These are phyloP conservation scores for Yamadazyma pseudoaaseri DNA, from an alignment of 1,139 yeast species.

Conservation along the genomic window DNA sequence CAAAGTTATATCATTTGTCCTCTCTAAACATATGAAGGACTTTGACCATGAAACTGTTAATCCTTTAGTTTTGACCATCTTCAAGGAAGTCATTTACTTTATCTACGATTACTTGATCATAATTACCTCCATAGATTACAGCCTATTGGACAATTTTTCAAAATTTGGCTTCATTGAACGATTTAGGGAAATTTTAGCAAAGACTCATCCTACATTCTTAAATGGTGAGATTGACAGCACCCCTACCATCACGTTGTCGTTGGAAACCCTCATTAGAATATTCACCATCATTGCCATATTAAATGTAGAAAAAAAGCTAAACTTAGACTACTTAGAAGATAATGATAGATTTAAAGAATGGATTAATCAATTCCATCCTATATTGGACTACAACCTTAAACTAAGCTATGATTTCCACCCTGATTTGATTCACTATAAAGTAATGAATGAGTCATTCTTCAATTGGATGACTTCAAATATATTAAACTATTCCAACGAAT, in stretches of 20 bases:
- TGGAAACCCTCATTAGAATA: slow-evolving; percentile 26
- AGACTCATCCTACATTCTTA: slow-evolving; percentile 21
- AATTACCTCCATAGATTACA: slow-evolving; percentile 3
- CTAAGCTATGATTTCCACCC: slow-evolving; percentile 28
- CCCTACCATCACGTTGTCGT: slow-evolving; percentile 27
- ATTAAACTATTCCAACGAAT: slow-evolving; percentile 12
- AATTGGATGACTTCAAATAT: slow-evolving; percentile 39
- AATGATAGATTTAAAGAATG: slow-evolving; percentile 8
- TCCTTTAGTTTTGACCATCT: slow-evolving; percentile 19
- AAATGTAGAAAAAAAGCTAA: slow-evolving; percentile 13
- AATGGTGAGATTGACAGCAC: slow-evolving; percentile 9
- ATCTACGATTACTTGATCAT: slow-evolving; percentile 18
- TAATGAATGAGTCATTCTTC: slow-evolving; percentile 35
- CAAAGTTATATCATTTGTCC: slow-evolving; percentile 16
- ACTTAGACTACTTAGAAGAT: slow-evolving; percentile 11
- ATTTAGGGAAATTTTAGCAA: slow-evolving; percentile 22
- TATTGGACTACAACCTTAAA: slow-evolving; percentile 20
- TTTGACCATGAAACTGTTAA: slow-evolving; percentile 18
- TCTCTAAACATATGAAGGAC: slow-evolving; percentile 16
- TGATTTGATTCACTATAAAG: slow-evolving; percentile 28
- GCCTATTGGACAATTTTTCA: slow-evolving; percentile 2
- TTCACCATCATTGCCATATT: slow-evolving; percentile 26
- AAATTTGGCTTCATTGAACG: slow-evolving; percentile 24
- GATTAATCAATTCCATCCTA: slow-evolving; percentile 10
- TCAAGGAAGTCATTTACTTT: slow-evolving; percentile 28